Evolutionary conservation across 1,139 yeast genomes (phyloP), one percentile per base, ranked within the genome.

Genomic region (Tardiomyces blankii): DNA sequence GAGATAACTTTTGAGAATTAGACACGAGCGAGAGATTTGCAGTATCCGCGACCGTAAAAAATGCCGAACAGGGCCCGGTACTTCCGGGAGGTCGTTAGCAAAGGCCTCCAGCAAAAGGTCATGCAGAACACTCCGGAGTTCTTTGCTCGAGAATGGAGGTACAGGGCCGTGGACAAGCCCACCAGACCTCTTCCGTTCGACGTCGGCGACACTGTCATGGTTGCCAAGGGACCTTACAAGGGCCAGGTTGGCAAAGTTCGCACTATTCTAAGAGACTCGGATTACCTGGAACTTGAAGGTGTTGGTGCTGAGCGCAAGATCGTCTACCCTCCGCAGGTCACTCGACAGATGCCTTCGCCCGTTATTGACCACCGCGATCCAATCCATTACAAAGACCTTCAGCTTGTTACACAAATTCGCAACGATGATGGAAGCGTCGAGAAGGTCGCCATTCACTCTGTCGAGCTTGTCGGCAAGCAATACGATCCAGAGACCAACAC

Each of bases 361-460:
- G 39, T 87, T 42, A 65, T 75, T 14, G 72, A 74, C 27, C 68
- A 71, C 49, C 83, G 83, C 40, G 63, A 62, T 41, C 73, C 84
- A 39, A 79, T 85, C 45, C 74, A 73, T 50, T 82, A 82, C 47
- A 72, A 73, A 40, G 78, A 80, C 50, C 69, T 89, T 45, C 78
- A 81, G 60, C 73, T 89, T 43, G 94, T 91, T 2, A 91, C 93
- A 18, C 85, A 84, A 54, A 74, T 86, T 44, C 77, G 72, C 49
- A 75, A 75, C 50, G 84, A 79, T 45, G 73, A 68, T 33, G 88
- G 88, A 1, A 49, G 61, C 4, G 53, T 63, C 56, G 57, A 78
- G 72, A 75, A 83, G 25, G 84, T 87, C 25, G 96, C 89, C 3
- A 87, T 95, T 18, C 86, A 85, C 54, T 78, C 80, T 40, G 62